Evolutionary conservation across 1,139 yeast species (phyloP), one percentile per base, ranked within the genome.

Genomic region (Yamadazyma diddensiae): DNA sequence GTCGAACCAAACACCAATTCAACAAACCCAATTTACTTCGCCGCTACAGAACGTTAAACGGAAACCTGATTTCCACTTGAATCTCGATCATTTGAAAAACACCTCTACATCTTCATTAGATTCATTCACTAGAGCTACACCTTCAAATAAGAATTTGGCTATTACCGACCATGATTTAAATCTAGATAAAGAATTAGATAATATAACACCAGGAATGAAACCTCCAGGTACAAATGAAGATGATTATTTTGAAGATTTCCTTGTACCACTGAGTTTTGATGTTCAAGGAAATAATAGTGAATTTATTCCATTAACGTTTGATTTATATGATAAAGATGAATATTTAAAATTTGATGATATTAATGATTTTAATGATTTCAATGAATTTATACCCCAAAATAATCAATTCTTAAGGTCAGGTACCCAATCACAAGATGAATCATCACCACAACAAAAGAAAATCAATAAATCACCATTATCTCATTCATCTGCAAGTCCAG

Each of bases 201-300:
- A 33, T 27, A 42, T 63, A 13, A 68, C 74, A 0, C 73, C 73
- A 0, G 53, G 58, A 6, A 60, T 65, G 65, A 63, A 62, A 27
- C 72, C 73, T 1, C 73, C 73, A 1, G 59, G 59, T 6, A 45
- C 58, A 4, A 52, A 48, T 26, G 45, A 43, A 6, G 37, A 46
- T 26, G 69, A 59, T n/a, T 66, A 65, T 44, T 66, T 66, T 36
- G 70, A 59, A 16, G 39, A 37, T 10, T 36, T 37, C 17, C 25
- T 41, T 6, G 31, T 41, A 9, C 45, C 47, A 5, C 30, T 39
- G 11, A 34, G 34, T 26, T 37, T 42, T 21, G 45, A 44, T 5
- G 35, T 31, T 5, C 10, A n/a, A 16, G 15, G 13, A 18, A 35
- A 24, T 13, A 37, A 42, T 27, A 35, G 42, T 10, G 57, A 52